A percentile compares a stretch with the other conserved stretches of the same genome.
These are phyloP conservation scores for Cutaneotrichosporon sp. DNA, from an alignment of 1,284 basidiomycete species.

Conservation along the genomic window DNA sequence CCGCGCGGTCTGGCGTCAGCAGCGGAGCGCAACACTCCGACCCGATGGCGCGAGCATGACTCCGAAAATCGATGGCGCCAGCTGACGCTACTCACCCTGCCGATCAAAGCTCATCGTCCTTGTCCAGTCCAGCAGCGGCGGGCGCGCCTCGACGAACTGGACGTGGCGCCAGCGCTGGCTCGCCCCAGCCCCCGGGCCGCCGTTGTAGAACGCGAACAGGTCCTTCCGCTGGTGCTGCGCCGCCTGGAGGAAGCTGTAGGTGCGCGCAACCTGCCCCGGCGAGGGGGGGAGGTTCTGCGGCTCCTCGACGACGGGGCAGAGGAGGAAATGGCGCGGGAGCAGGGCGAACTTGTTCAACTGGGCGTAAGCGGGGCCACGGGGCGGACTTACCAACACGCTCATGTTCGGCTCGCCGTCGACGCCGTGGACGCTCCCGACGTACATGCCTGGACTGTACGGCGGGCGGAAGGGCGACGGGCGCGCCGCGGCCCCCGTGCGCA, in stretches of 20 bases:
- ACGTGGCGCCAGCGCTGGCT: conserved; percentile 83
- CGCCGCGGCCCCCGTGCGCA: conserved; percentile 22
- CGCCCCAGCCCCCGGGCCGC: conserved; percentile 73
- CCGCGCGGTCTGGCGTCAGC: conserved; percentile 59
- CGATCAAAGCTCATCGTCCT: conserved; percentile 58
- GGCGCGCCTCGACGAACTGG: conserved; percentile 67
- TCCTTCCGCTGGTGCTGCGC: conserved; percentile 54
- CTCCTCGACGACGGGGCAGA: conserved; percentile 46
- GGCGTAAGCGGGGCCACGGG: background rate
- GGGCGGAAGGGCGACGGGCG: conserved; percentile 65
- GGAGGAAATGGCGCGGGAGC: conserved; percentile 70
- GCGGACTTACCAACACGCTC: conserved; percentile 62
- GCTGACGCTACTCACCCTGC: conserved; percentile 53
- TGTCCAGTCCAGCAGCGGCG: conserved; percentile 68
- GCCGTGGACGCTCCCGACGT: conserved; percentile 65
- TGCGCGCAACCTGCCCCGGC: conserved; percentile 68
- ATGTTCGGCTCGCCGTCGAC: conserved; percentile 61
- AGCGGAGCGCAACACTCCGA: no score
- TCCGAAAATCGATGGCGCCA: no score
- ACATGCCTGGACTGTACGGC: conserved; percentile 68
- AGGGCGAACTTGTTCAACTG: conserved; percentile 59
- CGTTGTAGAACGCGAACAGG: conserved; percentile 80
- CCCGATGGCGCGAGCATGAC: no score
- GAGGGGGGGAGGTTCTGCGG: conserved; percentile 70
- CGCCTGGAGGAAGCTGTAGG: conserved; percentile 65